A percentile compares a stretch with the other conserved stretches of the same genome.
These are phyloP conservation scores for Alternaria sp. DNA, from an alignment of 2,329 filamentous ascomycete genomes.

Conservation along the genomic window DNA sequence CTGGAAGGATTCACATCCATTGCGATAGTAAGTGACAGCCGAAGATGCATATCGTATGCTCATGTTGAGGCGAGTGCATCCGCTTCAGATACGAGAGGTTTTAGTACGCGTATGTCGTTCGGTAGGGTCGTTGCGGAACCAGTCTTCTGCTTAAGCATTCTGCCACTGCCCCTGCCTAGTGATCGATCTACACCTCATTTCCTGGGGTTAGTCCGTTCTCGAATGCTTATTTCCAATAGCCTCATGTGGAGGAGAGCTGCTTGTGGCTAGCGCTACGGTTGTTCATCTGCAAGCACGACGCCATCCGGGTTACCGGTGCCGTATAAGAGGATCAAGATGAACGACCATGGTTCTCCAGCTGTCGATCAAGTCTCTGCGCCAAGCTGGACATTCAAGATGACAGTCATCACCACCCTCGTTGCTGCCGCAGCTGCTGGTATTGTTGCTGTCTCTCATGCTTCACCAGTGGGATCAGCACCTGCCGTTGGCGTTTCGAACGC, in stretches of 20 bases:
- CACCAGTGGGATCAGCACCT: conserved; percentile 22
- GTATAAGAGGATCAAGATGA: conserved; percentile 21
- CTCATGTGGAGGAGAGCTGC: conserved; percentile 23
- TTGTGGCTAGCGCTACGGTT: conserved; percentile 22
- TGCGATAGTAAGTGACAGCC: neutral
- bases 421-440: conserved; percentile 28
- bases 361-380: neutral
- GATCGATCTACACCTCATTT: conserved; percentile 30
- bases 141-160: conserved; percentile 13
- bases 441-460: conserved; percentile 21
- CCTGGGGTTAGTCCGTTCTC: conserved; percentile 26
- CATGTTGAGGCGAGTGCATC: neutral
- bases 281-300: conserved; percentile 16
- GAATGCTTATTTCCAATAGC: conserved; percentile 36
- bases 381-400: conserved; percentile 21
- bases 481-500: conserved; percentile 28
- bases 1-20: neutral
- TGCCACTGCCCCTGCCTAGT: conserved; percentile 33
- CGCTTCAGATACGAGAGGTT: neutral
- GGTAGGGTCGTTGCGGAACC: neutral
- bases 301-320: conserved; percentile 36
- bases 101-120: neutral
- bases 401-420: conserved; percentile 28
- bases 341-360: neutral
- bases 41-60: neutral